phyloP scores from a whole-genome alignment of 148 eudicot species.

The Rhododendron kiyosumense region DNA sequence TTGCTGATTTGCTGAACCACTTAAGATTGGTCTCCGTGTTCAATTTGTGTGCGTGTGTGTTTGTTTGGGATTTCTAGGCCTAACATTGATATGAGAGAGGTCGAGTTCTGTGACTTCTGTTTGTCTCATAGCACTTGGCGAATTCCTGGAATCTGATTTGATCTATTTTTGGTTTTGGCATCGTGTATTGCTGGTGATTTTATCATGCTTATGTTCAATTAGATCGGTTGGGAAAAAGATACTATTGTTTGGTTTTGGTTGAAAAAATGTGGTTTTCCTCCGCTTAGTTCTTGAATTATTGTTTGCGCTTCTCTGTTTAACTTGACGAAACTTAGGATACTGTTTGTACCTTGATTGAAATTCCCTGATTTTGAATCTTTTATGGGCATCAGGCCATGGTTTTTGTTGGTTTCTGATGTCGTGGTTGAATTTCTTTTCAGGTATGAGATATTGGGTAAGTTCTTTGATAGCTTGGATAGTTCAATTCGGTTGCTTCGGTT shows the following conservation, averaged over 20 bases:
- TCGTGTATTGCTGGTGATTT: not conserved
- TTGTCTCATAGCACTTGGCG: not conserved
- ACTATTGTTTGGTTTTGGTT: not conserved
- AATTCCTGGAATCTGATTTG: not conserved
- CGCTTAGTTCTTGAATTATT: not conserved
- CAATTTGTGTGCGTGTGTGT: not conserved
- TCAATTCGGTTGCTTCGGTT: conserved; percentile 52
- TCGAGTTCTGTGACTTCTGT: not conserved
- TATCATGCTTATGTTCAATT: not conserved
- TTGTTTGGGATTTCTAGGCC: not conserved
- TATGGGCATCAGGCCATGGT: not conserved
- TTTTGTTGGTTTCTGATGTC: not conserved
- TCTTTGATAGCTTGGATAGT: conserved; percentile 64
- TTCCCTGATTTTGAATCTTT: not conserved
- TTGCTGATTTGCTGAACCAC: too few species aligned
- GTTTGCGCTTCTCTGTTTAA: not conserved
- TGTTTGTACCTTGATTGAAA: not conserved
- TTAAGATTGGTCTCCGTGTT: too few species aligned
- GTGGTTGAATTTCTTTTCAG: conserved; percentile 26
- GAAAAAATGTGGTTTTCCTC: not conserved
- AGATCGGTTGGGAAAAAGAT: not conserved
- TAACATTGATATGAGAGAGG: not conserved
- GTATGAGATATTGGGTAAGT: conserved; percentile 55
- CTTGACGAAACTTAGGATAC: not conserved
- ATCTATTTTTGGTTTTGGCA: not conserved